A percentile compares a stretch with the other conserved stretches of the same genome.
These are phyloP conservation scores for Hygrocybe coccinea DNA, from an alignment of 768 basidiomycete genomes.

Conservation along the genomic window DNA sequence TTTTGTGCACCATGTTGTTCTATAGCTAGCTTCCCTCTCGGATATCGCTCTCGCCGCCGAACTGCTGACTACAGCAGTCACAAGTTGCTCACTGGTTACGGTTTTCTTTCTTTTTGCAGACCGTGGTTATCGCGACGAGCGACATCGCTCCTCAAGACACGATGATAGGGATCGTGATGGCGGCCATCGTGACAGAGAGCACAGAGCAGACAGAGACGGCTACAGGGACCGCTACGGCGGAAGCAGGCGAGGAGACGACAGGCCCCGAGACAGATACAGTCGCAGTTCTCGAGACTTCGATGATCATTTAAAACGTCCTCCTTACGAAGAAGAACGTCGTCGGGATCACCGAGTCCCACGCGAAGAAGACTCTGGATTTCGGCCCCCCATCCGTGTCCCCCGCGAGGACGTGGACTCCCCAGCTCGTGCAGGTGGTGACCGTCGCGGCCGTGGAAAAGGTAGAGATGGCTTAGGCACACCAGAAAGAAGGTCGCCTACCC, in stretches of 20 bases:
- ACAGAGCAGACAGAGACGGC: constrained; percentile 39
- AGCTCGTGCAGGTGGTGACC: constrained; percentile 32
- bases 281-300: constrained; percentile 42
- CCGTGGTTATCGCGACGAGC: constrained; percentile 60
- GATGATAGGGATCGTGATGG: constrained; percentile 50
- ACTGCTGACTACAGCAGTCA: constrained; percentile 39
- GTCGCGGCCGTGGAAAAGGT: constrained; percentile 45
- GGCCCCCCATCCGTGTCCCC: constrained; percentile 29
- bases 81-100: constrained; percentile 49
- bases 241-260: constrained; percentile 42
- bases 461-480: constrained; percentile 62
- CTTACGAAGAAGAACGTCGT: constrained; percentile 49
- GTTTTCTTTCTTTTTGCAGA: constrained; percentile 43
- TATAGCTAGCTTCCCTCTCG: constrained; percentile 62
- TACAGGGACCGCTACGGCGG: constrained; percentile 35
- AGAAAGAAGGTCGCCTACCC: constrained; percentile 84
- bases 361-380: constrained; percentile 37
- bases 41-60: constrained; percentile 36
- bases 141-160: constrained; percentile 63
- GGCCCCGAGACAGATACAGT: constrained; percentile 31
- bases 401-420: constrained; percentile 28
- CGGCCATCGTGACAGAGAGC: constrained; percentile 48
- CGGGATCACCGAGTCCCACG: constrained; percentile 41
- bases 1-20: constrained; percentile 52
- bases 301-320: constrained; percentile 39